A percentile compares a stretch with the other conserved stretches of the same genome.
Evolutionary conservation across 352 stramenopile species (phyloP).

Genomic region (Pythium dissotocum): DNA sequence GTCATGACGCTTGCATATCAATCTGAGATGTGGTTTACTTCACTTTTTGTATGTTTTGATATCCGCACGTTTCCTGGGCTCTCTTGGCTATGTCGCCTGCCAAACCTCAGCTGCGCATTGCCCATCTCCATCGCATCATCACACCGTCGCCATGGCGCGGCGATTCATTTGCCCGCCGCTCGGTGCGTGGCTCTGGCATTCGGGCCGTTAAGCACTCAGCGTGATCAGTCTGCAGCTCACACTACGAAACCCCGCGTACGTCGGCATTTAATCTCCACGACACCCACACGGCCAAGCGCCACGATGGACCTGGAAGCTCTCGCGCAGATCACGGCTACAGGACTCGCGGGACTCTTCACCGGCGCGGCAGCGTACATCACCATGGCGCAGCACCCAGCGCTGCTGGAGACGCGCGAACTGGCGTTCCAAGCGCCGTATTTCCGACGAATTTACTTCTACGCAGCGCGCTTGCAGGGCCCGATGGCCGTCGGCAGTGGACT

Average conservation of each 20-base stretch:
- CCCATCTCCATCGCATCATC: conserved; percentile 6
- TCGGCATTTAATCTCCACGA: background rate
- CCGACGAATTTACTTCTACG: conserved; percentile 78
- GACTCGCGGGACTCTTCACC: conserved; percentile 65
- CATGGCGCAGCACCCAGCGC: conserved; percentile 68
- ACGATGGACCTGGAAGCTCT: conserved; percentile 46
- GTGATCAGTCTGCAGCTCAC: conserved; percentile 11
- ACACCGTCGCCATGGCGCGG: background rate
- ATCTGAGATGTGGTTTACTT: background rate
- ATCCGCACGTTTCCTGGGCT: background rate
- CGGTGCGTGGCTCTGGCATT: background rate
- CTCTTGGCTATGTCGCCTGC: conserved; percentile 21
- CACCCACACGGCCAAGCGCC: background rate
- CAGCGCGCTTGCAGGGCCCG: conserved; percentile 60
- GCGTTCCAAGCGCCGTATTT: conserved; percentile 76
- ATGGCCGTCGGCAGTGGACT: conserved; percentile 55
- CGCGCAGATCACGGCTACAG: conserved; percentile 58
- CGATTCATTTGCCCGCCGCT: background rate
- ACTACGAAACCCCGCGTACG: background rate
- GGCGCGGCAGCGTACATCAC: conserved; percentile 71
- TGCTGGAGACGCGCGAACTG: conserved; percentile 56
- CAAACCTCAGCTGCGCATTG: conserved; percentile 6
- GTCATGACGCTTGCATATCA: conserved; percentile 20
- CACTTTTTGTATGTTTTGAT: background rate
- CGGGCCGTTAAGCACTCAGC: background rate